Evolutionary conservation across 148 eudicot genomes (phyloP).

Genomic region (Oxyria digyna): DNA sequence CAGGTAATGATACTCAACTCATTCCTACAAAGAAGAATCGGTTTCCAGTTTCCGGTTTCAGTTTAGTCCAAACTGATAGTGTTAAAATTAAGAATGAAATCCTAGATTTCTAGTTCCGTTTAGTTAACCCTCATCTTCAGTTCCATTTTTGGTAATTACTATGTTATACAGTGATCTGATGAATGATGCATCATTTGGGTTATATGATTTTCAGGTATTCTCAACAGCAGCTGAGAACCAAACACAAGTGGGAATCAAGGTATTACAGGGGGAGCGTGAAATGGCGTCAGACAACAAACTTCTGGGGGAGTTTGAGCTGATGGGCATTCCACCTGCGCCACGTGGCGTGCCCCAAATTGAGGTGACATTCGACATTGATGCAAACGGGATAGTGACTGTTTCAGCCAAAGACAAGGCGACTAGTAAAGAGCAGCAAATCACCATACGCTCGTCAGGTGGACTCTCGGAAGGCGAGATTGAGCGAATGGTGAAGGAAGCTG

Average conservation of each 20-base stretch:
- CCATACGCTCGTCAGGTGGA: constrained; percentile 31
- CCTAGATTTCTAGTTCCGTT: too few species aligned
- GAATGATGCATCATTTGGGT: background rate
- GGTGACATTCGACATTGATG: too few species aligned
- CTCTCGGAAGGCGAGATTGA: too few species aligned
- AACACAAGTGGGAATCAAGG: too few species aligned
- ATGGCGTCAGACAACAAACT: constrained; percentile 41
- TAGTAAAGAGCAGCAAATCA: constrained; percentile 25
- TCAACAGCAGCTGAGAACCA: too few species aligned
- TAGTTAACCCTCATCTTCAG: too few species aligned
- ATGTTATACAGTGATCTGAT: background rate
- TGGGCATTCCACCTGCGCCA: constrained; percentile 40
- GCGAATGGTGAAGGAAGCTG: constrained; percentile 43
- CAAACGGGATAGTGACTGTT: constrained; percentile 42
- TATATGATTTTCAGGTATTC: constrained; percentile 31
- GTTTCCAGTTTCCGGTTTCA: too few species aligned
- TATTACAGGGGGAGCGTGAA: constrained; percentile 42
- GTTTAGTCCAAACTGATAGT: too few species aligned
- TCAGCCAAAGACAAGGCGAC: constrained; percentile 33
- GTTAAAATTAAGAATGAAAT: too few species aligned
- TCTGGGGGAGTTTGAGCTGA: constrained; percentile 35
- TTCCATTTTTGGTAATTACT: background rate
- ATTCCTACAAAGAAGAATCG: too few species aligned
- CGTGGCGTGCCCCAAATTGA: constrained; percentile 43
- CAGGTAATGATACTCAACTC: constrained; percentile 15